Conservation (phyloP, 2,329 filamentous ascomycete species). For the Tricladium varicosporioides region DNA sequence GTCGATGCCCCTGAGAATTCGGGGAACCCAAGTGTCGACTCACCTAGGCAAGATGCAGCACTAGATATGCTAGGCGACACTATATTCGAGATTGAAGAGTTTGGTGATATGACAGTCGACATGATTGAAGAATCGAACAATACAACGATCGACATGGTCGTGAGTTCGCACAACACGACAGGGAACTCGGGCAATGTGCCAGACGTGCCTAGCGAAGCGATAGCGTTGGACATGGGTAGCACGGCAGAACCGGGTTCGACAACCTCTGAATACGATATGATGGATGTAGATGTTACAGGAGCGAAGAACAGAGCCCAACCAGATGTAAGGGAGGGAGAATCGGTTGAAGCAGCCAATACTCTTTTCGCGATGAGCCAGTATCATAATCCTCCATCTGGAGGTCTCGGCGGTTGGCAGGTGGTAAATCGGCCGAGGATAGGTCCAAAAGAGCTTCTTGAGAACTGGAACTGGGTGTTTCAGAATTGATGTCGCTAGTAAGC, state of each 20-base stretch:
- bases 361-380: slow-evolving; percentile 7
- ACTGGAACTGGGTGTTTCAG: slow-evolving; percentile 9
- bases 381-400: neutral
- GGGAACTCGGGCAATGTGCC: too few species aligned
- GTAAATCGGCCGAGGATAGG: slow-evolving; percentile 6
- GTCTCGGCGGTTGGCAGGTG: slow-evolving; percentile 1
- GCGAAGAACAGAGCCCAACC: slow-evolving; percentile 3
- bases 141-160: neutral
- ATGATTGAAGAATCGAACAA: slow-evolving; percentile 3
- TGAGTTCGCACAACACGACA: too few species aligned
- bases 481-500: neutral
- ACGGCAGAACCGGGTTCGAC: neutral
- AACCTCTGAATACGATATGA: slow-evolving; percentile 9
- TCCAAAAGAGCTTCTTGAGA: slow-evolving; percentile 4
- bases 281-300: slow-evolving; percentile 10
- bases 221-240: neutral
- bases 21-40: slow-evolving; percentile 4
- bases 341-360: slow-evolving; percentile 8
- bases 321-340: neutral
- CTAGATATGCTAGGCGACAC: neutral
- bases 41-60: slow-evolving; percentile 5
- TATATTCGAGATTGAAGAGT: neutral
- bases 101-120: neutral
- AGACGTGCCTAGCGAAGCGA: neutral
- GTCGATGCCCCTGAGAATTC: neutral